Conservation (phyloP, 768 basidiomycete genomes). For the Pleurotus ostreatus region DNA sequence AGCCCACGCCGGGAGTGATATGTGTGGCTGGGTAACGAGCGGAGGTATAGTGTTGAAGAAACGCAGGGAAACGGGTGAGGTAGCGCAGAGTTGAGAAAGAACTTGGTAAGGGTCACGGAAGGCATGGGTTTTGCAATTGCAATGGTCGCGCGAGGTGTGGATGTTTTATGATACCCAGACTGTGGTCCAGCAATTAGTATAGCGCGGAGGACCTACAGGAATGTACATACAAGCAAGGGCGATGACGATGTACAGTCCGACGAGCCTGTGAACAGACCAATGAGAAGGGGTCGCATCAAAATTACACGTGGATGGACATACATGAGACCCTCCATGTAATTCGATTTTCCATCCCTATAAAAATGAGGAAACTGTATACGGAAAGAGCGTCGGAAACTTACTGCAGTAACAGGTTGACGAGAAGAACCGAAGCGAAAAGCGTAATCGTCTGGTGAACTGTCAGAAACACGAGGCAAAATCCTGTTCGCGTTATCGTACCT, state of each 20-base stretch:
- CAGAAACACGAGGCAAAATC: slow-evolving; percentile 4
- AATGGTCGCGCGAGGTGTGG: too few species aligned
- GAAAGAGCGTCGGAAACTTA: slow-evolving; percentile 25
- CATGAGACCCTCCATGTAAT: slow-evolving; percentile 93
- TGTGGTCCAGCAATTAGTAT: slow-evolving; percentile 10
- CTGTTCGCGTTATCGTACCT: slow-evolving; percentile 36
- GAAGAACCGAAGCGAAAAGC: slow-evolving; percentile 83
- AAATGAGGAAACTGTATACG: not conserved
- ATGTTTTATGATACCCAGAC: slow-evolving; percentile 41
- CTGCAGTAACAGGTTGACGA: slow-evolving; percentile 83
- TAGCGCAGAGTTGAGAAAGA: too few species aligned
- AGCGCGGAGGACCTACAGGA: not conserved
- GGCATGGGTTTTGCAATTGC: too few species aligned
- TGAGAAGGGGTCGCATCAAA: slow-evolving; percentile 26
- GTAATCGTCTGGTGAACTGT: slow-evolving; percentile 56
- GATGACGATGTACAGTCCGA: slow-evolving; percentile 75
- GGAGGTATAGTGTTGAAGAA: too few species aligned
- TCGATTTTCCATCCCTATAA: slow-evolving; percentile 75
- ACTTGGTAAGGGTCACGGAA: too few species aligned
- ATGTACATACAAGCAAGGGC: slow-evolving; percentile 60
- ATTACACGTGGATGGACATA: slow-evolving; percentile 20
- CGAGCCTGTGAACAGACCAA: slow-evolving; percentile 38
- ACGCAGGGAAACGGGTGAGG: too few species aligned
- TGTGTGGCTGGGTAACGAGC: too few species aligned
- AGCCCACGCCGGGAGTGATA: too few species aligned